Evolutionary conservation across 345 rosid genomes (phyloP), one percentile per base, ranked within the genome.

Genomic region (Euphorbia tirucalli): DNA sequence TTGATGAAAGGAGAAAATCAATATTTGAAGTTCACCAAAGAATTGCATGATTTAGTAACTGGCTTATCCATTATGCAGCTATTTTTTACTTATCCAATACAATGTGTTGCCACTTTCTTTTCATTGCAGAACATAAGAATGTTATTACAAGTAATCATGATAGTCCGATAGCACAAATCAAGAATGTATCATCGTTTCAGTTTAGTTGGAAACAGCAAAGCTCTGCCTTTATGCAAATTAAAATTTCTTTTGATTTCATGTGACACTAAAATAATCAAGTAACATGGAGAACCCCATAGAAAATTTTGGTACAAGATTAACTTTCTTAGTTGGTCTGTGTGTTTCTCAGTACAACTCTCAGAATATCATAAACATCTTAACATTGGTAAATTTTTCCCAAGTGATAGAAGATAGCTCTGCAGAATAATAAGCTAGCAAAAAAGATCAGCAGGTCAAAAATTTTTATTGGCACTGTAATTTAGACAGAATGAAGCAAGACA

Each of bases 1-100:
- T 69, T 9, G 49, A 37, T 66, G 30, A 71, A 27, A 68, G 27
- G 44, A 61, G 74, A 50, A 49, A 56, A 59, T 11, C 56, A 57
- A 65, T 35, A 24, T 21, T 24, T 6, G 3, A 14, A 7, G 25
- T 46, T 32, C 43, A 52, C 28, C 11, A 37, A 35, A n/a, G 37
- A 52, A 22, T 8, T 41, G 10, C 68, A 1, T 10, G n/a, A 41
- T 64, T 39, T n/a, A 63, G 30, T 13, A 22, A 24, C 5, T 64
- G 4, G 22, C 43, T 62, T 35, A 11, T 41, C 14, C 11, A 13
- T 24, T 43, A n/a, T 39, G 68, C 41, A 41, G 43, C 5, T 21
- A 62, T 28, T n/a, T 3, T 31, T 66, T 30, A 14, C 37, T 66
- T 21, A 28, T 50, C 59, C 25, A 66, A 13, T 49, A 14, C n/a